Conservation (phyloP, 1,284 basidiomycete genomes). For the Ustilago hordei region DNA sequence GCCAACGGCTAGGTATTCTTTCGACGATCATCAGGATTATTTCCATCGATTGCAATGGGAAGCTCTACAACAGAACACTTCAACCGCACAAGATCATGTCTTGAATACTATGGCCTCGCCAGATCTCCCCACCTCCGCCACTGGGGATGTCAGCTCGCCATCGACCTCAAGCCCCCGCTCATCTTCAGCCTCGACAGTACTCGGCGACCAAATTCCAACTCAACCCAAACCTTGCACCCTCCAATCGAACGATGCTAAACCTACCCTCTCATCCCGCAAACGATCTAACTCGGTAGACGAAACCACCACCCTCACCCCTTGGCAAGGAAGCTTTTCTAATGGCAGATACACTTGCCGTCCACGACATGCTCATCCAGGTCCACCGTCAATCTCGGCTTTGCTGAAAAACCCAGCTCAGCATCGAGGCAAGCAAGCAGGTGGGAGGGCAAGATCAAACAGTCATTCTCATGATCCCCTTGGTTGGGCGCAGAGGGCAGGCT, state of each 20-base stretch:
- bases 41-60: slow-evolving; percentile 42
- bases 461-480: slow-evolving; percentile 15
- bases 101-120: slow-evolving; percentile 10
- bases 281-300: slow-evolving; percentile 39
- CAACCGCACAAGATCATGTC: background rate
- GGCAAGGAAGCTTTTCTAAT: slow-evolving; percentile 18
- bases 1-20: slow-evolving; percentile 36
- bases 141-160: background rate
- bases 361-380: slow-evolving; percentile 42
- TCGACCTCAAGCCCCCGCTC: slow-evolving; percentile 11
- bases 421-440: background rate
- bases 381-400: slow-evolving; percentile 14
- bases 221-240: slow-evolving; percentile 14
- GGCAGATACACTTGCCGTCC: slow-evolving; percentile 31
- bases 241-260: background rate
- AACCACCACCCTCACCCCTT: background rate
- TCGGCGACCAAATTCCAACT: slow-evolving; percentile 10
- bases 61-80: slow-evolving; percentile 19
- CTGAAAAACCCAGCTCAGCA: slow-evolving; percentile 23
- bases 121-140: background rate
- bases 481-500: slow-evolving; percentile 18
- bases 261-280: slow-evolving; percentile 8
- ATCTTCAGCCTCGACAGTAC: slow-evolving; percentile 15
- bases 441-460: slow-evolving; percentile 22
- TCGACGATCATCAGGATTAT: slow-evolving; percentile 54